phyloP scores from a whole-genome alignment of 306 rosid species.

The Medicago lupulina region DNA sequence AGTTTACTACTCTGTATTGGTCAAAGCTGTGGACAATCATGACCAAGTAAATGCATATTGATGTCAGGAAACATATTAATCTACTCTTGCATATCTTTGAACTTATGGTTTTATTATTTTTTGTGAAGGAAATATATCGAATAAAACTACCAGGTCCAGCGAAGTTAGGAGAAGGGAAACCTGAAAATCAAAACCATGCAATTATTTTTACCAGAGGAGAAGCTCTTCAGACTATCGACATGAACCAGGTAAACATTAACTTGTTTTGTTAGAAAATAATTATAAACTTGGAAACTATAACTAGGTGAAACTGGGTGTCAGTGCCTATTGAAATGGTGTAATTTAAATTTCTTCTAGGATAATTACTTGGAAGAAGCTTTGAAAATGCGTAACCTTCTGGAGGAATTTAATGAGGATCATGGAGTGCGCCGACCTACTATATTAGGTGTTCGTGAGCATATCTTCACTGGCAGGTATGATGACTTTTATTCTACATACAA shows the following conservation, averaged over 20 bases:
- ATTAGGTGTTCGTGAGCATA: constrained; percentile 97
- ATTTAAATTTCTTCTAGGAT: constrained; percentile 63
- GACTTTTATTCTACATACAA: constrained; percentile 36
- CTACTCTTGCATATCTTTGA: constrained; percentile 29
- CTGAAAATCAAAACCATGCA: constrained; percentile 99
- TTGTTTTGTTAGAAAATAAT: not conserved
- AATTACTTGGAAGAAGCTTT: constrained; percentile 98
- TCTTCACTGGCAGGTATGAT: constrained; percentile 93
- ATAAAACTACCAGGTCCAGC: constrained; percentile 90
- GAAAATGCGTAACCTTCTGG: constrained; percentile 97
- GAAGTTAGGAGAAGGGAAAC: constrained; percentile 98
- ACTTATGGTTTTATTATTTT: constrained; percentile 49
- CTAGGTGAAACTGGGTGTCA: constrained; percentile 24
- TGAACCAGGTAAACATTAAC: constrained; percentile 79
- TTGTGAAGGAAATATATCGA: constrained; percentile 81
- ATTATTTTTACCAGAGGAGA: constrained; percentile 92
- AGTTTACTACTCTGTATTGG: constrained; percentile 91
- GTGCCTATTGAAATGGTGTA: constrained; percentile 44
- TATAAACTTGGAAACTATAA: constrained; percentile 36
- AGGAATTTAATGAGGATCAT: constrained; percentile 94
- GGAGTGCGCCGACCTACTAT: constrained; percentile 95
- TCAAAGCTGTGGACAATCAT: constrained; percentile 86
- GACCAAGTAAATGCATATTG: constrained; percentile 74
- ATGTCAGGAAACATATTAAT: constrained; percentile 34
- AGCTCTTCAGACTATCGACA: constrained; percentile 97